Base-by-base conservation (phyloP, 2,329 filamentous ascomycete species). In the Curvularia spicifera region DNA sequence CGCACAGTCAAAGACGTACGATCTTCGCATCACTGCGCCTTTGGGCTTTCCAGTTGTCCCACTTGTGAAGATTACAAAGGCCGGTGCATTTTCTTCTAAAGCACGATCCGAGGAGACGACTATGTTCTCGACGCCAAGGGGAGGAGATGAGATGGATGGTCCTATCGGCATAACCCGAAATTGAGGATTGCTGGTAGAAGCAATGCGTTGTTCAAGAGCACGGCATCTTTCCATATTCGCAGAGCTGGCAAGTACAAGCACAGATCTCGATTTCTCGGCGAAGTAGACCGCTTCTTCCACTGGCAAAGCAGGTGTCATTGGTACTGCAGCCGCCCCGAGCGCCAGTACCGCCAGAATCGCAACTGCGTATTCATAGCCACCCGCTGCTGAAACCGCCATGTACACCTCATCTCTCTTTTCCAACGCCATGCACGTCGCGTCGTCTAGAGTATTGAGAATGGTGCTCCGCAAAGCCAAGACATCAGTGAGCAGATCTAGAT, bases 321-420 rank as follows among this genome's bases (percentile, higher is more conserved):
- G 81, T 7, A 83, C 81, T 1, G 78, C 77, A 13, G 80, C 81
- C 4, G 78, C 81, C 18, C 80, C 80, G 2, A 81, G 59, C 8
- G 81, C 80, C 33, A 81, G 70, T n/a, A 81, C 73, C 4, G 80
- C 78, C 28, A 83, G 71, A 60, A 82, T 79, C 4, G 77, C 80
- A n/a, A 82, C 79, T 4, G 78, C 74, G 62, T 79, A 83, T 54
- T 82, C 80, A 63, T 82, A 82, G 5, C 81, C 77, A 6, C 79
- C 79, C 2, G 78, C 72, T 10, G 79, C 80, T 31, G 83, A 69
- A 4, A 83, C 71, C 26, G 77, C 78, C 46, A 83, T 76, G 61
- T 78, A 82, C 13, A 80, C 76, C 51, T 78, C 78, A 45, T 77
- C 69, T 54, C 74, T 66, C 10, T 64, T 66, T 5, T 72, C 61